Percentiles rank a stretch among this genome's conserved stretches.
Evolutionary conservation across 176 grass and related monocot species (phyloP).

Genomic region (Leersia perrieri): DNA sequence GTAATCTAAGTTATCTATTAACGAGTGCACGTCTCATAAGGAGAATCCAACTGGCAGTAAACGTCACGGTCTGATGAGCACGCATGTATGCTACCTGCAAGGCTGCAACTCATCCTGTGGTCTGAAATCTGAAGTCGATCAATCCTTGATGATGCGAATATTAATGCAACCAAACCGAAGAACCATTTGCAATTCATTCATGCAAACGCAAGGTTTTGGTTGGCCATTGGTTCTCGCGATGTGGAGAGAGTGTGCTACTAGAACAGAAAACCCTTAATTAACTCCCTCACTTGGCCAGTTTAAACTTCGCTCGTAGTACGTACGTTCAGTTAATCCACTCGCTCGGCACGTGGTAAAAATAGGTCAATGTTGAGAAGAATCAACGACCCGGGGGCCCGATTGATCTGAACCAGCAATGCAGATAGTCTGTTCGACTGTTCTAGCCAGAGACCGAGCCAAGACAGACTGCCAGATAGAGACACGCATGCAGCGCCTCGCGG

Average conservation of each 20-base stretch:
- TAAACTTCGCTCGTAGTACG: neutral
- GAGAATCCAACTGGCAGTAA: neutral
- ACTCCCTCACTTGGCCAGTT: neutral
- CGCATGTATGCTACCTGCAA: neutral
- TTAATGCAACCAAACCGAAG: neutral
- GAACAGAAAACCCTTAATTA: neutral
- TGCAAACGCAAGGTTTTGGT: neutral
- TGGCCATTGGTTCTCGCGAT: slow-evolving; percentile 11
- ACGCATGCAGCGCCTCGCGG: neutral
- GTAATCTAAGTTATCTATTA: neutral
- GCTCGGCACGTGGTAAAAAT: neutral
- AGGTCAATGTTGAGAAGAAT: too few relatives aligned
- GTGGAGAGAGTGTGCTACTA: neutral
- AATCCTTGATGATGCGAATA: neutral
- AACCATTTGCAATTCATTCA: neutral
- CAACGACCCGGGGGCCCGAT: neutral
- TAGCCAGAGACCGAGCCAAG: too few relatives aligned
- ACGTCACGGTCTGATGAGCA: neutral
- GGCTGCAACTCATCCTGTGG: too few relatives aligned
- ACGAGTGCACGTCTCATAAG: neutral
- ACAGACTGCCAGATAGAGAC: neutral
- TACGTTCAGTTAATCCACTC: neutral
- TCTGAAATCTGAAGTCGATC: neutral
- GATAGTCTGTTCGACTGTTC: too few relatives aligned
- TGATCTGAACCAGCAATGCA: neutral